Evolutionary conservation across 257 asterid genomes (phyloP).

Genomic region (Parsonsia alboflavescens): DNA sequence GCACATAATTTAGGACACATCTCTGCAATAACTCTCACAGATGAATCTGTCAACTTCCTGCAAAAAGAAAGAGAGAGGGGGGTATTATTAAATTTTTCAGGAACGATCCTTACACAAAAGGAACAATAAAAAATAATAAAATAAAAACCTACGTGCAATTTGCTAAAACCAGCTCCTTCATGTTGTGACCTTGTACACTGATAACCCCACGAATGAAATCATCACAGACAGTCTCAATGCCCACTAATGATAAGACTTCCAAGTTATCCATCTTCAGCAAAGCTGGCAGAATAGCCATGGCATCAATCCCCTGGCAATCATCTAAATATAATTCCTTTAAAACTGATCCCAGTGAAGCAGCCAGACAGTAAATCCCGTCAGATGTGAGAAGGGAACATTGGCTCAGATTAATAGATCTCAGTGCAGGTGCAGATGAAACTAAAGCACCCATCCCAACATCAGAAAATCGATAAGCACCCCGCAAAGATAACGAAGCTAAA

Average conservation of each 20-base stretch:
- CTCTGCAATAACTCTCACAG: conserved; percentile 57
- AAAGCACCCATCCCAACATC: conserved; percentile 66
- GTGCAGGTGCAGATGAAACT: conserved; percentile 69
- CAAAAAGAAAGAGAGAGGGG: conserved; percentile 9
- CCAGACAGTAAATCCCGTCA: conserved; percentile 56
- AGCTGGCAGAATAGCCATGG: conserved; percentile 67
- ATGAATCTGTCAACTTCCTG: conserved; percentile 72
- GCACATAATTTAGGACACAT: conserved; percentile 52
- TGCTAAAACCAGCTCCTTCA: conserved; percentile 77
- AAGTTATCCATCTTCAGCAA: conserved; percentile 56
- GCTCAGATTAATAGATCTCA: conserved; percentile 74
- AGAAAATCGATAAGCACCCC: conserved; percentile 91
- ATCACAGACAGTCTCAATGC: conserved; percentile 60
- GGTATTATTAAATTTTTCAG: background rate
- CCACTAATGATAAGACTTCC: conserved; percentile 83
- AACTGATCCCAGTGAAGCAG: conserved; percentile 51
- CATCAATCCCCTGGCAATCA: conserved; percentile 59
- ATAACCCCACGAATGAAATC: conserved; percentile 47
- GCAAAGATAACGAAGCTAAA: conserved; percentile 59
- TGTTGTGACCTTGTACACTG: conserved; percentile 48
- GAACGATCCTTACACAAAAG: background rate
- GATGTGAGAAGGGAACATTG: conserved; percentile 81
- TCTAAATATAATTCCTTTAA: conserved; percentile 74
- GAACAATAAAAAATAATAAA: background rate
- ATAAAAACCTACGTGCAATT: conserved; percentile 62